Conservation (phyloP, 371 early-diverging fungal genomes). For the Apophysomyces variabilis region DNA sequence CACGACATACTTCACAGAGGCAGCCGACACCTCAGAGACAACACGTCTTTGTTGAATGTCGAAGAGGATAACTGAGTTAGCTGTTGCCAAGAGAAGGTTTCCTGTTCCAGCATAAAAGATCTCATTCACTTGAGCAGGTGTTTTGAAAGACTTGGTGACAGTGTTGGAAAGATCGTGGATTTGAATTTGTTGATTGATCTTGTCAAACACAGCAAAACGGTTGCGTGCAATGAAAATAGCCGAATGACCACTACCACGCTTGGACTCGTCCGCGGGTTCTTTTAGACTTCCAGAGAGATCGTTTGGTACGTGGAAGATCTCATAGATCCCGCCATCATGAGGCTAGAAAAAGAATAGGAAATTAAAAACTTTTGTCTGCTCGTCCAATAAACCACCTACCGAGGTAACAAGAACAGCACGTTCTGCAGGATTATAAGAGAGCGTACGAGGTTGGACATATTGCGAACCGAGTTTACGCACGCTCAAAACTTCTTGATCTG, state of each 20-base stretch:
- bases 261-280: slow-evolving; percentile 67
- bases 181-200: slow-evolving; percentile 70
- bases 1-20: slow-evolving; percentile 85
- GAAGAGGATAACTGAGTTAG: slow-evolving; percentile 84
- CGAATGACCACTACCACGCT: slow-evolving; percentile 78
- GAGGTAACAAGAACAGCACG: slow-evolving; percentile 83
- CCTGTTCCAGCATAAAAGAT: slow-evolving; percentile 90
- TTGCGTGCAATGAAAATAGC: slow-evolving; percentile 95
- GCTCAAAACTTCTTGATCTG: slow-evolving; percentile 78
- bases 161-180: slow-evolving; percentile 87
- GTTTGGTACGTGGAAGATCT: slow-evolving; percentile 82
- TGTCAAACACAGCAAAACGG: slow-evolving; percentile 93
- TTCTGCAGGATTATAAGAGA: slow-evolving; percentile 96
- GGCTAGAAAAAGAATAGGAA: slow-evolving; percentile 36
- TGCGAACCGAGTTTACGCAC: slow-evolving; percentile 71
- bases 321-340: slow-evolving; percentile 88
- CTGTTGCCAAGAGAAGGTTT: slow-evolving; percentile 80
- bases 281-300: slow-evolving; percentile 70
- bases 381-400: slow-evolving; percentile 37
- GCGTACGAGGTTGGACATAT: slow-evolving; percentile 72
- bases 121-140: slow-evolving; percentile 75
- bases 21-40: slow-evolving; percentile 75
- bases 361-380: background rate
- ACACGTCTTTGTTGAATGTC: slow-evolving; percentile 85
- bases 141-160: slow-evolving; percentile 87